Base-by-base conservation (phyloP, 495 filamentous ascomycete species). In the Hypomontagnella submonticulosa region DNA sequence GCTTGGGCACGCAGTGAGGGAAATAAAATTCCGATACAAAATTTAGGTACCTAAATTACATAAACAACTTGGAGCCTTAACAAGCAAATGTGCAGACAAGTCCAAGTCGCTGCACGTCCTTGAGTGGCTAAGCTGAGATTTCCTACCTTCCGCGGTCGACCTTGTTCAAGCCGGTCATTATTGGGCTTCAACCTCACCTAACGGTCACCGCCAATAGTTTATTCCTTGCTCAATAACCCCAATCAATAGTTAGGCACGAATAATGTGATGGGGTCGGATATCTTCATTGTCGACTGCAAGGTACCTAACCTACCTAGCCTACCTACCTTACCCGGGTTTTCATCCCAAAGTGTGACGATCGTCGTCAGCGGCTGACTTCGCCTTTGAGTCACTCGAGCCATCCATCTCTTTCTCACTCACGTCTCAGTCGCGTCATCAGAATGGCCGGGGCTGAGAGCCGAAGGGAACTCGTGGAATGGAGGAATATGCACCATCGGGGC, bases 401-500 rank as follows among this genome's bases (percentile, higher is more conserved):
- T 38, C 36, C 36, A 11, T 38, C 7, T 30, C 55, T 4, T n/a
- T 54, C 50, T 18, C 13, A 16, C 9, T 3, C 7, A 4, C 10
- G 33, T 50, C 18, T 37, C 30, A 56, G 30, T 36, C 38, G 40
- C 9, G n/a, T 47, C 18, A 18, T 20, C 43, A 64, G n/a, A n/a
- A n/a, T 64, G 66, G 55, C 55, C 20, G 44, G 38, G 18, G 3
- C 16, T 4, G 66, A 69, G 42, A 69, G 59, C 51, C 51, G 33
- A 19, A 54, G 37, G 50, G 60, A 51, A 9, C 33, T 69, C 9
- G 36, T 47, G 13, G 69, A 71, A 38, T 73, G 71, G 71, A 56
- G 46, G 42, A 33, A 37, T 33, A 67, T 73, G 52, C 65, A 69
- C 36, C 51, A 44, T 42, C 54, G 65, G 34, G 71, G 71, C n/a